These are phyloP conservation scores for Ceratocystiopsis minuta DNA, from an alignment of 2,329 filamentous ascomycete genomes.

Conservation along the genomic window DNA sequence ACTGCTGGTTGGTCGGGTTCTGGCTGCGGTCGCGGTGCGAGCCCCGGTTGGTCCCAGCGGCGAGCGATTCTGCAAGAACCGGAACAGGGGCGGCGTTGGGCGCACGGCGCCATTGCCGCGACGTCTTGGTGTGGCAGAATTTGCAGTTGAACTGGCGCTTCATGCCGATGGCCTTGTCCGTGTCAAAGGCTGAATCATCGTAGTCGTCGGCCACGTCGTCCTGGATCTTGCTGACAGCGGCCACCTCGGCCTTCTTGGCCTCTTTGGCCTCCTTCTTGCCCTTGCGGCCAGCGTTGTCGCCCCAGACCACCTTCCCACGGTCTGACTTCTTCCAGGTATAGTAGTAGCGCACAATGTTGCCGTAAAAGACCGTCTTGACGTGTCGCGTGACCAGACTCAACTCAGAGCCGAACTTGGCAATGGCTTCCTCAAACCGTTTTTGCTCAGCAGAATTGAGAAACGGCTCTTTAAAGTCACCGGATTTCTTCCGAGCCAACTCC, in stretches of 20 bases:
- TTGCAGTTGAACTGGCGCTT: constrained; percentile 86
- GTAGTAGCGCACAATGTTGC: constrained; percentile 77
- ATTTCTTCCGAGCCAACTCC: constrained; percentile 48
- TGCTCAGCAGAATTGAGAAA: constrained; percentile 59
- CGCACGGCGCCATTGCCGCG: constrained; percentile 80
- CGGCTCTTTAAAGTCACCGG: constrained; percentile 66
- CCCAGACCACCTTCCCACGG: constrained; percentile 75
- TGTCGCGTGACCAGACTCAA: constrained; percentile 67
- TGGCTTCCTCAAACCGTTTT: constrained; percentile 83
- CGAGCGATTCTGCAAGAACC: constrained; percentile 35
- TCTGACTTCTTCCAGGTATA: constrained; percentile 97
- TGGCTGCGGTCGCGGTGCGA: constrained; percentile 61
- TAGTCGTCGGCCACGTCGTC: constrained; percentile 85
- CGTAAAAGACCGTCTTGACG: constrained; percentile 64
- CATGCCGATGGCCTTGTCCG: constrained; percentile 59
- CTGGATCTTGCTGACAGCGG: constrained; percentile 51
- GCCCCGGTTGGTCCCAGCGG: constrained; percentile 41
- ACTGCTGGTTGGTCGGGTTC: constrained; percentile 22
- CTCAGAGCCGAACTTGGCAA: constrained; percentile 81
- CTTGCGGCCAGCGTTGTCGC: constrained; percentile 69
- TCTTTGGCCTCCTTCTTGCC: constrained; percentile 79
- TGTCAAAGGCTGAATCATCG: constrained; percentile 92
- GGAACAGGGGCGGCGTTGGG: constrained; percentile 41
- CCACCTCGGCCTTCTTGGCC: constrained; percentile 52
- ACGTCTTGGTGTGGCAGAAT: constrained; percentile 66